These are phyloP conservation scores for Fragilariopsis cylindrus DNA, from an alignment of 108 stramenopile genomes.

Conservation along the genomic window DNA sequence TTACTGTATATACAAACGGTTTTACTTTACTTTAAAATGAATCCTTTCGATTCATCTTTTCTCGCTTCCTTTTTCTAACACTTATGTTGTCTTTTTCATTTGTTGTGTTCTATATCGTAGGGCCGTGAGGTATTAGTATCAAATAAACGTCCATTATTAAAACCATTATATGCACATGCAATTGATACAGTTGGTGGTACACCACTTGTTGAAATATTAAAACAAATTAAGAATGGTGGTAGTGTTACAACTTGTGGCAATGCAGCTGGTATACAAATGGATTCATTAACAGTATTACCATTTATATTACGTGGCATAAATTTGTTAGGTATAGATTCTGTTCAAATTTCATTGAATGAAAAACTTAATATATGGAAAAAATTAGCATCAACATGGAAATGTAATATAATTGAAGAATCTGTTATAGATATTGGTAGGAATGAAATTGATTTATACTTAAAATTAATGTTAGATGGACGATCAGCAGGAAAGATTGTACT, in stretches of 20 bases:
- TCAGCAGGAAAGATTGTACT: conserved; percentile 12
- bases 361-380: conserved; percentile 31
- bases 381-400: conserved; percentile 17
- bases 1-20: too few relatives aligned
- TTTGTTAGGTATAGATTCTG: conserved; percentile 42
- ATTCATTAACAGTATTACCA: conserved; percentile 36
- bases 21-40: too few relatives aligned
- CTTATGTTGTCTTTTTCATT: too few relatives aligned
- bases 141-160: conserved; percentile 25
- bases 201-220: conserved; percentile 21
- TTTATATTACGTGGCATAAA: conserved; percentile 47
- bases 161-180: conserved; percentile 23
- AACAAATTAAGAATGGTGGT: conserved; percentile 28
- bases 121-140: conserved; percentile 19
- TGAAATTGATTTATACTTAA: conserved; percentile 10
- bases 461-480: conserved; percentile 4
- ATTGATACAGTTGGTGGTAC: conserved; percentile 44
- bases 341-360: conserved; percentile 25
- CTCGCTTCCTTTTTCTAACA: not conserved
- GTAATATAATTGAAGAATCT: conserved; percentile 5
- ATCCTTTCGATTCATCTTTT: too few relatives aligned
- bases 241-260: conserved; percentile 40
- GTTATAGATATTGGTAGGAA: conserved; percentile 23
- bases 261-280: conserved; percentile 30
- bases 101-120: not conserved